A percentile compares a stretch with the other conserved stretches of the same genome.
These are phyloP conservation scores for Gaertneriomyces sp. DNA, from an alignment of 192 early-diverging fungal species.

Conservation along the genomic window DNA sequence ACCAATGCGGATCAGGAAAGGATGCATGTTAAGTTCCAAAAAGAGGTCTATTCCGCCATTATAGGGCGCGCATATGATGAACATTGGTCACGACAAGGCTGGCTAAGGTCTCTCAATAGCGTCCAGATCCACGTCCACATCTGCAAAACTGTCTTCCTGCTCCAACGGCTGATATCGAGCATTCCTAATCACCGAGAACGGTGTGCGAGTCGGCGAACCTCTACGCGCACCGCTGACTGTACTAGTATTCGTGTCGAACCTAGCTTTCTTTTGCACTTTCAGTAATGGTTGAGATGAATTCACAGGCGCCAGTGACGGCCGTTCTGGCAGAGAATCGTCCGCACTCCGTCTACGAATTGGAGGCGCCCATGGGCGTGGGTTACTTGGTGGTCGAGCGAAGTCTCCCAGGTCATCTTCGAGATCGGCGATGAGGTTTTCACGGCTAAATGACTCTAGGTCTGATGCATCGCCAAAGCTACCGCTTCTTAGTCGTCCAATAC, in stretches of 20 bases:
- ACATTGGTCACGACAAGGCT: too few species aligned
- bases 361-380: not conserved
- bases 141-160: not conserved
- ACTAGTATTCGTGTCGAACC: not conserved
- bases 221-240: not conserved
- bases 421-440: slow-evolving; percentile 21
- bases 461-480: slow-evolving; percentile 4
- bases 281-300: slow-evolving; percentile 16
- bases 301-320: slow-evolving; percentile 3
- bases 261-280: slow-evolving; percentile 3
- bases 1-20: too few species aligned
- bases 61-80: too few species aligned
- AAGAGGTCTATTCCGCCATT: too few species aligned
- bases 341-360: not conserved
- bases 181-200: not conserved
- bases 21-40: too few species aligned
- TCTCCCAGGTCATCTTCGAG: slow-evolving; percentile 18
- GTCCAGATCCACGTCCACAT: slow-evolving; percentile 2
- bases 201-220: not conserved
- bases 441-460: slow-evolving; percentile 1
- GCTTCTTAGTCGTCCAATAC: not conserved
- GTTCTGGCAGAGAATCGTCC: not conserved
- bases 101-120: not conserved
- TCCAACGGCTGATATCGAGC: slow-evolving; percentile 1
- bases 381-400: not conserved